Evolutionary conservation across 495 filamentous ascomycete genomes (phyloP).

Genomic region (Talaromyces liani): DNA sequence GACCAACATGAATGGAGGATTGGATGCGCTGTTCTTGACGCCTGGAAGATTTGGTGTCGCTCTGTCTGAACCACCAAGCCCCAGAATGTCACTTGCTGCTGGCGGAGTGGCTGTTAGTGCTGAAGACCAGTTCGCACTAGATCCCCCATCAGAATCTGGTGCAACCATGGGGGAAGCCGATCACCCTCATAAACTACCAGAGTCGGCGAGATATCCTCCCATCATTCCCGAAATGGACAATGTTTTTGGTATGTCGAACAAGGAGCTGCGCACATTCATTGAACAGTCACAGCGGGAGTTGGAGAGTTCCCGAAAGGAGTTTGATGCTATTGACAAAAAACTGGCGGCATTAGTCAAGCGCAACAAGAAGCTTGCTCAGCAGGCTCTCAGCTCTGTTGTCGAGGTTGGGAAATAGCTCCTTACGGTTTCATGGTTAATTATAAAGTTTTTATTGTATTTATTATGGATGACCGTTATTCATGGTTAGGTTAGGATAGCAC

Average conservation of each 20-base stretch:
- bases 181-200: constrained; percentile 28
- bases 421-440: neutral
- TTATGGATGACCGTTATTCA: neutral
- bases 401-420: constrained; percentile 10
- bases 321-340: constrained; percentile 39
- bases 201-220: neutral
- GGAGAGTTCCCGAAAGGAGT: constrained; percentile 35
- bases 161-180: constrained; percentile 40
- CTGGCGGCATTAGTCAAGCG: constrained; percentile 39
- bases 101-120: constrained; percentile 10
- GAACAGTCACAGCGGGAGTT: constrained; percentile 34
- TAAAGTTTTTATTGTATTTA: neutral
- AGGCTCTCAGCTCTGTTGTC: constrained; percentile 22
- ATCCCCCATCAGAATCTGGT: constrained; percentile 6
- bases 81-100: constrained; percentile 10
- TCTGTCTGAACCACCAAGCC: constrained; percentile 28
- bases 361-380: constrained; percentile 41
- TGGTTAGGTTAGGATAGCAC: neutral
- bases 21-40: constrained; percentile 35
- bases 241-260: constrained; percentile 33
- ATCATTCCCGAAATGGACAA: constrained; percentile 29
- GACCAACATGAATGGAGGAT: constrained; percentile 33
- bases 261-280: constrained; percentile 31
- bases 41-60: constrained; percentile 36
- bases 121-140: constrained; percentile 1